Evolutionary conservation across 371 early-diverging fungal species (phyloP), one percentile per base, ranked within the genome.

Genomic region (Mortierella sp.): DNA sequence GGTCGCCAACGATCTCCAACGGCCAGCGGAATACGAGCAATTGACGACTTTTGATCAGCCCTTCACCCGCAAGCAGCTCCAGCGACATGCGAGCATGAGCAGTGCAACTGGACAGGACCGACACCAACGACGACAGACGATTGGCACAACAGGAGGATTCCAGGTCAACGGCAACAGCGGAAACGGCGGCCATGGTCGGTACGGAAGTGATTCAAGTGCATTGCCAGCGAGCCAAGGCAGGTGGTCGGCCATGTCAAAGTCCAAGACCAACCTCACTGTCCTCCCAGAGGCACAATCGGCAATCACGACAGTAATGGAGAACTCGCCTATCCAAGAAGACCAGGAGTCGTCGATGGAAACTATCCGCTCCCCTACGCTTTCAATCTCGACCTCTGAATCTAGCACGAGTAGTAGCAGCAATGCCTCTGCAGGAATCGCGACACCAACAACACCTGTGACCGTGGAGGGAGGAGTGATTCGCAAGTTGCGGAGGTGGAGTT

Each of bases 1-100:
- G 0, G 85, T 75, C 3, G 2, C 52, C n/a, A 76, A 76, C 8
- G 80, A 80, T 50, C 68, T n/a, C 13, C 26, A 77, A 11, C 72
- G 31, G n/a, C 10, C 79, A 24, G 57, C 68, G 0, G 81, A 81
- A 26, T 84, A 79, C 42, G 85, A 84, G 54, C 81, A 76, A 28
- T 24, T 84, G 71, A 84, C 85, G 10, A 84, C 85, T 5, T 84
- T 84, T 71, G 81, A 81, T 31, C 76, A 81, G 16, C 85, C 85
- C 21, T 84, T 68, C 72, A 79, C 76, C 6, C 81, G 85, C 45
- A 72, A 79, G 47, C 79, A 84, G 42, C 79, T 84, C 9, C n/a
- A n/a, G n/a, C n/a, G n/a, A n/a, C n/a, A n/a, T 60, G 75, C 81
- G 5, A 55, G 79, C 9, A n/a, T 81, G 54, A 54, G 80, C 19